These are phyloP conservation scores for Pisolithus albus DNA, from an alignment of 768 basidiomycete species.

Conservation along the genomic window DNA sequence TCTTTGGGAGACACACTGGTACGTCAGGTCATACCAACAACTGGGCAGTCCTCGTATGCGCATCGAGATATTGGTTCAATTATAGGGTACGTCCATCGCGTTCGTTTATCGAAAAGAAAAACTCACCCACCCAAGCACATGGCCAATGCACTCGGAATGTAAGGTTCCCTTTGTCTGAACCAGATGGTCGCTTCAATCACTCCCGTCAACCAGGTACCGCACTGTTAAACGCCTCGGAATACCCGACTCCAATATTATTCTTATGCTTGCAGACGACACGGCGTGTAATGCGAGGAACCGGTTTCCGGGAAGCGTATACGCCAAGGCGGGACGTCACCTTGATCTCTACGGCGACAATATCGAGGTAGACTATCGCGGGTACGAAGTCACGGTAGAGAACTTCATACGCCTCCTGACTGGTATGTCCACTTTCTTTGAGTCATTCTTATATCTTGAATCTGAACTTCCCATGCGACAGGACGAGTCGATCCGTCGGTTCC, in stretches of 20 bases:
- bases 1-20: slow-evolving; percentile 38
- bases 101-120: background rate
- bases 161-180: slow-evolving; percentile 13
- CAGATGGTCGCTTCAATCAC: background rate
- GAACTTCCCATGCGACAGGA: slow-evolving; percentile 40
- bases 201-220: slow-evolving; percentile 63
- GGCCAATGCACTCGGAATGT: slow-evolving; percentile 98
- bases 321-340: slow-evolving; percentile 71
- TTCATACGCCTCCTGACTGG: slow-evolving; percentile 90
- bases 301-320: slow-evolving; percentile 88
- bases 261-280: slow-evolving; percentile 97
- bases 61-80: slow-evolving; percentile 98
- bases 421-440: slow-evolving; percentile 28
- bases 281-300: slow-evolving; percentile 91
- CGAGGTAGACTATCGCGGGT: slow-evolving; percentile 96
- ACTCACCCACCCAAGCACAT: slow-evolving; percentile 67
- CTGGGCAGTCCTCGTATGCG: slow-evolving; percentile 95
- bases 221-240: slow-evolving; percentile 97
- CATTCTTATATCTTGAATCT: background rate
- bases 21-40: slow-evolving; percentile 78
- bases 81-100: slow-evolving; percentile 63
- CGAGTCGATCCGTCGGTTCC: slow-evolving; percentile 80
- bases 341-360: slow-evolving; percentile 96
- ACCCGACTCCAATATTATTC: slow-evolving; percentile 97
- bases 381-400: slow-evolving; percentile 97